A percentile compares a stretch with the other conserved stretches of the same genome.
phyloP scores from a whole-genome alignment of 768 basidiomycete species.

The Macrocybe gigantea region DNA sequence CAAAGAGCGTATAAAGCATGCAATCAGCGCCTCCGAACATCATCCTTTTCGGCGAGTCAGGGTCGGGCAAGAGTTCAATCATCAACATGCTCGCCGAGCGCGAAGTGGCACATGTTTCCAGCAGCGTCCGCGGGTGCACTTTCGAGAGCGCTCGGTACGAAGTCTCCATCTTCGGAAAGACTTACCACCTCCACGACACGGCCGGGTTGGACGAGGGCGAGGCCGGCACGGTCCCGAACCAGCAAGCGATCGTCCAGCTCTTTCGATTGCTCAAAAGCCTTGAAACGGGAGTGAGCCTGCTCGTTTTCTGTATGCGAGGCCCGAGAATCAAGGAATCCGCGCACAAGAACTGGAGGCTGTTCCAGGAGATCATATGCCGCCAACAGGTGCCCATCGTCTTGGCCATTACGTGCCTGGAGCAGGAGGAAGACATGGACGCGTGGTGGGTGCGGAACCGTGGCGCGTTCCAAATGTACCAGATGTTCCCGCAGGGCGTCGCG shows the following conservation, averaged over 20 bases:
- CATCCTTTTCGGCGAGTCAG: conserved; percentile 36
- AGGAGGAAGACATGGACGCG: conserved; percentile 17
- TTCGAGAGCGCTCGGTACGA: conserved; percentile 21
- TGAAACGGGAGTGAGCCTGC: conserved; percentile 29
- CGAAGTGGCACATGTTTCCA: conserved; percentile 22
- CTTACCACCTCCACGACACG: conserved; percentile 29
- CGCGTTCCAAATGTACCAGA: conserved; percentile 21
- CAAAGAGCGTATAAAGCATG: too few relatives aligned
- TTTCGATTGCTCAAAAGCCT: conserved; percentile 27
- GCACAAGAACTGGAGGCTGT: conserved; percentile 33
- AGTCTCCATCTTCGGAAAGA: conserved; percentile 14
- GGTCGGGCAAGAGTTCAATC: conserved; percentile 34
- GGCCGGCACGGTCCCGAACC: conserved; percentile 11
- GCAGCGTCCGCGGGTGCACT: conserved; percentile 27
- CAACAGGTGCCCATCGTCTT: conserved; percentile 31
- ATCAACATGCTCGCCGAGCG: conserved; percentile 31
- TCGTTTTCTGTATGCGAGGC: conserved; percentile 35
- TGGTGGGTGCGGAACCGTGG: conserved; percentile 29
- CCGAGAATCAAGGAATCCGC: conserved; percentile 26
- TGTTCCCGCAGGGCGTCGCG: conserved; percentile 25
- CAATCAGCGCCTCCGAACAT: conserved; percentile 15
- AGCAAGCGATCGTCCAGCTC: conserved; percentile 16
- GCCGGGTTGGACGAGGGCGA: conserved; percentile 32
- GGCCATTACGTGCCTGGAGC: conserved; percentile 31
- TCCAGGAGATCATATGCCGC: conserved; percentile 28